phyloP scores from a whole-genome alignment of 2,329 filamentous ascomycete species.

The Fonsecaea monophora region DNA sequence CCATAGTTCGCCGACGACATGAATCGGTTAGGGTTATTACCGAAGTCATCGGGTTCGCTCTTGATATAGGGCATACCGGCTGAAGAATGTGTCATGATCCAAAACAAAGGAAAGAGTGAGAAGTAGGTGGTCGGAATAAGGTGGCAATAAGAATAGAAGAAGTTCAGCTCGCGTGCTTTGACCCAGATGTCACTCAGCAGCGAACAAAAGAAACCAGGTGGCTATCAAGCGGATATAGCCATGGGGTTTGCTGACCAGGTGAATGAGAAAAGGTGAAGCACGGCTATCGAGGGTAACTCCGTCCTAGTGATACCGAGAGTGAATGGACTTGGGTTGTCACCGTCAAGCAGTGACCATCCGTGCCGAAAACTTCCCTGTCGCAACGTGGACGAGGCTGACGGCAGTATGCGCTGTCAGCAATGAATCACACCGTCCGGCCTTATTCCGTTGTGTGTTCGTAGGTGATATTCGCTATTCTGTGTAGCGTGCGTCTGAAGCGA shows the following conservation, averaged over 20 bases:
- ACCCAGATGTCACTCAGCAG: constrained; percentile 18
- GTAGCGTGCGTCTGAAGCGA: constrained; percentile 8
- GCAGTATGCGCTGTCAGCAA: constrained; percentile 34
- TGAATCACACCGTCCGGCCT: constrained; percentile 24
- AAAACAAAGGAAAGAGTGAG: constrained; percentile 7
- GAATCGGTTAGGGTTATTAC: constrained; percentile 60
- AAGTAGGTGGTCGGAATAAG: neutral
- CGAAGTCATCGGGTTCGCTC: constrained; percentile 69
- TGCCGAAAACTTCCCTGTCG: constrained; percentile 10
- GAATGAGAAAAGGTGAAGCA: constrained; percentile 17
- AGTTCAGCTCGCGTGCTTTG: constrained; percentile 20
- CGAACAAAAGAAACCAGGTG: constrained; percentile 23
- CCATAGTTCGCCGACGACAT: constrained; percentile 48
- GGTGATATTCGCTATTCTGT: constrained; percentile 3
- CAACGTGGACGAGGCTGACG: constrained; percentile 29
- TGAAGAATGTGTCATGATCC: constrained; percentile 61
- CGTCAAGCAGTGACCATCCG: constrained; percentile 18
- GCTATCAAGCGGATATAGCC: constrained; percentile 30
- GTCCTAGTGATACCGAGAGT: constrained; percentile 20
- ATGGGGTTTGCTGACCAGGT: constrained; percentile 22
- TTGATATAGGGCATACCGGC: constrained; percentile 69
- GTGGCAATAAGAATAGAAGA: constrained; percentile 6
- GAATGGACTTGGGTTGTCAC: constrained; percentile 7
- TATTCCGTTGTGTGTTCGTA: constrained; percentile 28
- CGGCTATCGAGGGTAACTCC: constrained; percentile 25